These are phyloP conservation scores for Solanum pennellii DNA, from an alignment of 257 asterid species.

Conservation along the genomic window DNA sequence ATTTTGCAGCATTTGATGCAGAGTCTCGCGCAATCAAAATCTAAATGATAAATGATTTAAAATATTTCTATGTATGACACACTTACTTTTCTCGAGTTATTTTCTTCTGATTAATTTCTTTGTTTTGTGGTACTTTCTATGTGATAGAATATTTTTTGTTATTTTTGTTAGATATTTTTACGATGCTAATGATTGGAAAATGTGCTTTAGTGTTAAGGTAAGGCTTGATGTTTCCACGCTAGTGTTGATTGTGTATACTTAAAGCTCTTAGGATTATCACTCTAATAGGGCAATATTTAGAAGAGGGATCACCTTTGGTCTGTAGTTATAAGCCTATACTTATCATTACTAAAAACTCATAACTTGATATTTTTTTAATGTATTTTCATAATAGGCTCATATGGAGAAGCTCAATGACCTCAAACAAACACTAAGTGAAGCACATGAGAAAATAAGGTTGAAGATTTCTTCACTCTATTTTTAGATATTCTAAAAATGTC, in stretches of 20 bases:
- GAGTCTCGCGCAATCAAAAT: conserved; percentile 33
- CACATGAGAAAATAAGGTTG: neutral
- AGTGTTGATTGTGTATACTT: too few species aligned
- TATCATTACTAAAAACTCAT: neutral
- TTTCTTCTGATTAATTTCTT: neutral
- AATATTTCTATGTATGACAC: conserved; percentile 36
- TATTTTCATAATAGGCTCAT: neutral
- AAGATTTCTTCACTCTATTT: too few species aligned
- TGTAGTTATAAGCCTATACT: too few species aligned
- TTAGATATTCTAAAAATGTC: too few species aligned
- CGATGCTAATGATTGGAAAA: conserved; percentile 1
- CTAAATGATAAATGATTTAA: conserved; percentile 43
- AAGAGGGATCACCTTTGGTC: too few species aligned
- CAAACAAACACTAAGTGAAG: neutral
- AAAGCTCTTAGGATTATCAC: too few species aligned
- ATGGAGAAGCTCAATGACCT: neutral
- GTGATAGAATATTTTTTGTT: neutral
- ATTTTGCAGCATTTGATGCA: conserved; percentile 29
- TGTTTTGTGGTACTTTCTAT: neutral
- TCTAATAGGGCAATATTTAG: too few species aligned
- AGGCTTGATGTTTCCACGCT: neutral
- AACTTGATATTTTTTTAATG: too few species aligned
- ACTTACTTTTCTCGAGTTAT: neutral
- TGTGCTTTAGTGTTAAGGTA: neutral
- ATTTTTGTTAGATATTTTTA: neutral